Conservation (phyloP, 495 filamentous ascomycete species). For the Hapsidospora chrysogenum region DNA sequence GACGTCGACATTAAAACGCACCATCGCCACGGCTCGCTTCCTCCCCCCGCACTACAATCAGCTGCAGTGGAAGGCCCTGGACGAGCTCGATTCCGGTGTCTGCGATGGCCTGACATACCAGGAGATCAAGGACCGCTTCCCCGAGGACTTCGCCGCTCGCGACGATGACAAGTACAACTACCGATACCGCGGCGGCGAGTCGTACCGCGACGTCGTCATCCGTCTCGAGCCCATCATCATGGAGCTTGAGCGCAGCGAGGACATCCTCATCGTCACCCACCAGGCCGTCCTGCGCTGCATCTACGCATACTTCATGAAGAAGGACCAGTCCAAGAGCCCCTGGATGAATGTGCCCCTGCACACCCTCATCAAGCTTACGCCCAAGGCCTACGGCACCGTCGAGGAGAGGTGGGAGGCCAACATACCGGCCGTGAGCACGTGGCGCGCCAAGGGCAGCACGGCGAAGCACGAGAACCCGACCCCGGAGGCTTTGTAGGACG, state of each 20-base stretch:
- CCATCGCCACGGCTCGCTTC: conserved; percentile 76
- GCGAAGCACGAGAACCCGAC: conserved; percentile 48
- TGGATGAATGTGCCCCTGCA: conserved; percentile 91
- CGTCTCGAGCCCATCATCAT: conserved; percentile 98
- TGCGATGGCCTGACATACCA: conserved; percentile 92
- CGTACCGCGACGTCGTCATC: conserved; percentile 94
- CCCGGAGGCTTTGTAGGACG: conserved; percentile 14
- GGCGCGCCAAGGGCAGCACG: conserved; percentile 76
- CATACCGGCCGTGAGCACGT: conserved; percentile 89
- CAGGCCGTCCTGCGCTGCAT: conserved; percentile 94
- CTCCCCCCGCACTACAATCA: conserved; percentile 66
- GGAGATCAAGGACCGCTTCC: conserved; percentile 77
- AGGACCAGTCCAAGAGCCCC: conserved; percentile 78
- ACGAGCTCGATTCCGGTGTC: conserved; percentile 91
- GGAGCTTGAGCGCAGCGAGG: conserved; percentile 89
- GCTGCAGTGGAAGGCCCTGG: conserved; percentile 94
- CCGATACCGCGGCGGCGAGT: conserved; percentile 91
- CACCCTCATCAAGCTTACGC: conserved; percentile 89
- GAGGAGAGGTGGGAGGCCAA: conserved; percentile 75
- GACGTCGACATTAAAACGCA: conserved; percentile 90
- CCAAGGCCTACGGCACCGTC: conserved; percentile 81
- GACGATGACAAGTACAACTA: conserved; percentile 99
- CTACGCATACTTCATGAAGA: conserved; percentile 97
- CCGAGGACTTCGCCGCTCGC: conserved; percentile 83
- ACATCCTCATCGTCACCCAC: conserved; percentile 95